Base-by-base conservation (phyloP, 441 rosid genomes). In the Aleurites moluccanus region DNA sequence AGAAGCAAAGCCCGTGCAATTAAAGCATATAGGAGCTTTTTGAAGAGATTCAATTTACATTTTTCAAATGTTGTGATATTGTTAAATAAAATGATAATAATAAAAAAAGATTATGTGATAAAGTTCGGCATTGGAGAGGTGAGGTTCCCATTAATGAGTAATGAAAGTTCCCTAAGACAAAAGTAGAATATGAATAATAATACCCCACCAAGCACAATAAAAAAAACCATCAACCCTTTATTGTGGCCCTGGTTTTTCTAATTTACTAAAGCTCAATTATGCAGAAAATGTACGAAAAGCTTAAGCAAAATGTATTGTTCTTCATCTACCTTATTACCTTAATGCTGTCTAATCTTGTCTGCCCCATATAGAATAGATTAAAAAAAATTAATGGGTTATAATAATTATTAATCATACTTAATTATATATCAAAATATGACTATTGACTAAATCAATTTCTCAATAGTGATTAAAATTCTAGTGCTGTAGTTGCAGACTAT, bases 181-280 rank as follows among this genome's bases (percentile, higher is more conserved):
- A 63, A 63, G 67, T 20, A 35, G 47, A 35, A 8, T 35, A 3
- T 63, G 18, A 38, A 38, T 38, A 38, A 45, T 1, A 45, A 18
- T 65, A 44, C 69, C 33, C 69, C 69, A 65, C 52, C 23, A 16
- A 64, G 21, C 13, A 25, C 2, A 13, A 20, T 6, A 27, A 14
- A 60, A 60, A 60, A 56, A 14, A 7, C 10, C 50, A 42, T 4
- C 44, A 1, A 65, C 30, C 52, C 23, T 28, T 65, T 42, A 23
- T 10, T 65, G 53, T 44, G 33, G 69, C 69, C 52, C 30, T 65
- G 21, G 27, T 64, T 35, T 33, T 64, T 4, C 7, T 6, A 6
- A 9, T 60, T 21, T 65, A 11, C 7, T 21, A 65, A 40, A 40
- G 69, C 52, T 42, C 69, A 65, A 65, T 65, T 64, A 35, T 40